Evolutionary conservation across 495 filamentous ascomycete species (phyloP), one percentile per base, ranked within the genome.

Genomic region (Penicillium lagena): DNA sequence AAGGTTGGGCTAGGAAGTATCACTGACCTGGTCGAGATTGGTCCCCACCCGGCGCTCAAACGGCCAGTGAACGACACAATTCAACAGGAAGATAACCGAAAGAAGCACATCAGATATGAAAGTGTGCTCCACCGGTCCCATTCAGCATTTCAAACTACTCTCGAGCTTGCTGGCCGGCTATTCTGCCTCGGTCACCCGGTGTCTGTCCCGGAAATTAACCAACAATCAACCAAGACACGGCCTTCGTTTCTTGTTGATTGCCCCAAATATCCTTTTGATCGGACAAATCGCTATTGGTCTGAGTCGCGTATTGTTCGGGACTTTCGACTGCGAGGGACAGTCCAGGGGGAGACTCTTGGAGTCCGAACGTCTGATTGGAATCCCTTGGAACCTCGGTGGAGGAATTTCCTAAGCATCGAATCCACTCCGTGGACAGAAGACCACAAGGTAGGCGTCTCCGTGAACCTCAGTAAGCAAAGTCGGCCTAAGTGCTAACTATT

Each of bases 31-130:
- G 17, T 83, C 13, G 79, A 83, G 46, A 58, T 81, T 28, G 80
- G 81, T 0, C 79, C 81, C 1, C 80, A 83, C 43, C 56, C 68
- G 2, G 72, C 77, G 1, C 64, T 85, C 4, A 64, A 72, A 36
- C 74, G 79, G 0, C 79, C 80, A 12, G 51, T 83, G 13, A 69
- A 70, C 50, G 74, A 82, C 40, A 78, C 71, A 2, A 50, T 81
- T n/a, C 15, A 43, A 17, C 13, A 11, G 29, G 10, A 13, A 7
- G n/a, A 29, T 33, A 13, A 29, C 29, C 10, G 15, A 11, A 39
- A 39, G 12, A 39, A 29, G 12, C 12, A 31, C 5, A 14, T 46
- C 12, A 9, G 43, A 11, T 39, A 46, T 27, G 9, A 11, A 7
- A 12, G 30, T n/a, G 14, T 30, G 4, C 14, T 47, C 27, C 31